Evolutionary conservation across 192 early-diverging fungal species (phyloP).

Genomic region (Coemansia sp.): DNA sequence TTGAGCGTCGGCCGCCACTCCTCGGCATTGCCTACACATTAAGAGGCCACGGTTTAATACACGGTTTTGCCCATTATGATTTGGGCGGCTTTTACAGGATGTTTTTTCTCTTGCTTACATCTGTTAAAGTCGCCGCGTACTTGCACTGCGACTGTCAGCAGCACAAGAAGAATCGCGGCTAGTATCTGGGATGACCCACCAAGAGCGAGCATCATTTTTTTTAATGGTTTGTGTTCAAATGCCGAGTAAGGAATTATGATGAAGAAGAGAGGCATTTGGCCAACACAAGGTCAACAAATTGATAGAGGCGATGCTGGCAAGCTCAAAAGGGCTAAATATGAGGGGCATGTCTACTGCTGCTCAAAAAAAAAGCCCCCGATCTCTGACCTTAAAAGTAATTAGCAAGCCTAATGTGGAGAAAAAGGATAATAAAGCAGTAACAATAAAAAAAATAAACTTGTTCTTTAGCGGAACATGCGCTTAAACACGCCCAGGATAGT

Average conservation of each 20-base stretch:
- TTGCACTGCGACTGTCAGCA: not conserved
- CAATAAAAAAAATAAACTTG: not conserved
- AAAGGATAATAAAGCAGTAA: not conserved
- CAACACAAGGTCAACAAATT: no score
- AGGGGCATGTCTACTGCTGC: not conserved
- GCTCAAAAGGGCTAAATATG: slow-evolving; percentile 10
- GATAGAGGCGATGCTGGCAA: no score
- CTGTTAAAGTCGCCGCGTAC: slow-evolving; percentile 30
- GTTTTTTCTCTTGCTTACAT: no score
- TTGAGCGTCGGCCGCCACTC: slow-evolving; percentile 51
- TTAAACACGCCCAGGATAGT: slow-evolving; percentile 54
- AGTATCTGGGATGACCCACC: not conserved
- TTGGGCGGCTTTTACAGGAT: no score
- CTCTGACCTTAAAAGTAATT: not conserved
- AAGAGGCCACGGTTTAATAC: no score
- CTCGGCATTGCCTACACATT: slow-evolving; percentile 32
- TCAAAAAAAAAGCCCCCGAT: no score
- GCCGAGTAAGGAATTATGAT: not conserved
- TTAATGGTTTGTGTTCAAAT: no score
- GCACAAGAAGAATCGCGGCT: not conserved
- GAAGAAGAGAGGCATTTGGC: no score
- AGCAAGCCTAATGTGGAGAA: not conserved
- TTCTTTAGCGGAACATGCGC: slow-evolving; percentile 49
- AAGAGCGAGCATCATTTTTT: not conserved
- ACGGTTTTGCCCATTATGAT: no score